Conservation (phyloP, 2,329 filamentous ascomycete genomes). For the Didymella pomorum region DNA sequence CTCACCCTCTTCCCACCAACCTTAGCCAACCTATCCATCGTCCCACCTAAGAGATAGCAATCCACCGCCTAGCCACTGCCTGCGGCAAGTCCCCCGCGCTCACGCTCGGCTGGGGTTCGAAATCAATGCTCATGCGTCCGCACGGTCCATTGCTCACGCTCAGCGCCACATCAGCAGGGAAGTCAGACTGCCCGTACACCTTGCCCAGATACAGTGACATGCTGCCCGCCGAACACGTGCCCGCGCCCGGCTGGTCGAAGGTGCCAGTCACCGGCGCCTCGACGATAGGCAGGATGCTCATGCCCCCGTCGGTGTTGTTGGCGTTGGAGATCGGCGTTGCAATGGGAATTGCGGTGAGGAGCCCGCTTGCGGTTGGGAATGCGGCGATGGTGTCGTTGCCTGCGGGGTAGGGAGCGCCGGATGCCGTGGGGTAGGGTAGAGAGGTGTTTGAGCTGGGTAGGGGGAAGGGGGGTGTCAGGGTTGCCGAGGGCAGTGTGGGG, state of each 20-base stretch:
- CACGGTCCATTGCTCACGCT: conserved; percentile 36
- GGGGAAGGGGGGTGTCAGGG: conserved; percentile 8
- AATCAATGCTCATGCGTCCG: conserved; percentile 26
- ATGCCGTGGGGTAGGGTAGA: conserved; percentile 6
- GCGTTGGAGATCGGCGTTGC: conserved; percentile 11
- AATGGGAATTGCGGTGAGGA: conserved; percentile 3
- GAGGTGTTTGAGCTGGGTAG: conserved; percentile 13
- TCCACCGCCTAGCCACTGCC: background rate
- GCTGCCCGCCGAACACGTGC: conserved; percentile 21
- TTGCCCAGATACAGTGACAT: conserved; percentile 30
- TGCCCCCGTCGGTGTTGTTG: background rate
- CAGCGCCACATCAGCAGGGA: conserved; percentile 27
- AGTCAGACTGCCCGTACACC: conserved; percentile 28
- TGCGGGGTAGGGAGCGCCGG: conserved; percentile 10
- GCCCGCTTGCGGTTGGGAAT: conserved; percentile 12
- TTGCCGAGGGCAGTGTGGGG: conserved; percentile 8
- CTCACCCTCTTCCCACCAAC: background rate
- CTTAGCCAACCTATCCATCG: no score
- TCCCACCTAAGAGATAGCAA: conserved; percentile 2
- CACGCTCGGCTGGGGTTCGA: conserved; percentile 1
- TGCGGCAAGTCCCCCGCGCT: background rate
- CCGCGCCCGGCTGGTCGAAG: background rate
- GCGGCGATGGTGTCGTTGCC: conserved; percentile 10
- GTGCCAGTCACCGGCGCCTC: conserved; percentile 9
- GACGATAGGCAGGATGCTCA: conserved; percentile 16